Percentiles rank a stretch among this genome's conserved stretches.
phyloP scores from a whole-genome alignment of 208 protist genomes.

The Trypanosoma lewisi region DNA sequence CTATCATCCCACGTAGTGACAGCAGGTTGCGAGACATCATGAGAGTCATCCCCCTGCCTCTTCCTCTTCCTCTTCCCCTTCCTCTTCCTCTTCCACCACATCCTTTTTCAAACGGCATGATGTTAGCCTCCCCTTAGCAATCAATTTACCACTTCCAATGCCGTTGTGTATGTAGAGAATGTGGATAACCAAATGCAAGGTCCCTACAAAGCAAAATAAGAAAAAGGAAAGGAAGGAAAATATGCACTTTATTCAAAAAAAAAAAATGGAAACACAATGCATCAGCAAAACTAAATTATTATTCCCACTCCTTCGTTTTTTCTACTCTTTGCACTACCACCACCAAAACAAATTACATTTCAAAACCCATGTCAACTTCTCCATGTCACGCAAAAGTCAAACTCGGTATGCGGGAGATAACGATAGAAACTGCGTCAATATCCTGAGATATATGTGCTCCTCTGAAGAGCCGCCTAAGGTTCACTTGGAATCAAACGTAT shows the following conservation, averaged over 20 bases:
- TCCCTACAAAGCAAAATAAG: no score
- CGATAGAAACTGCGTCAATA: constrained; percentile 22
- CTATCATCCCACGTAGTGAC: constrained; percentile 7
- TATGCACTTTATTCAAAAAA: no score
- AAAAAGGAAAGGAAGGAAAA: no score
- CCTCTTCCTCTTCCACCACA: not conserved
- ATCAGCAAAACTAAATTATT: not conserved
- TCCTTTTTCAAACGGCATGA: not conserved
- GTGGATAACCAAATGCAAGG: no score
- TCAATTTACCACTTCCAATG: no score
- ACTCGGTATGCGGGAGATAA: constrained; percentile 14
- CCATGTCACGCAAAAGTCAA: constrained; percentile 18
- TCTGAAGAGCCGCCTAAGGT: not conserved
- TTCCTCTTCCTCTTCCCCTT: not conserved
- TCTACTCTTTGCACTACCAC: not conserved
- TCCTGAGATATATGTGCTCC: constrained; percentile 12
- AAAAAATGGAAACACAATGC: not conserved
- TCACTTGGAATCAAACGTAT: not conserved
- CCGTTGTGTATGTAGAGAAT: no score
- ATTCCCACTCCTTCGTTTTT: not conserved
- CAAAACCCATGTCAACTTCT: constrained; percentile 15
- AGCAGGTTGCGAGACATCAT: no score
- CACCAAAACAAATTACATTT: not conserved
- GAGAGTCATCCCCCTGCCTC: not conserved
- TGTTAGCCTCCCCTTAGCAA: not conserved